phyloP scores from a whole-genome alignment of 2,329 filamentous ascomycete species.

The Blastomyces percursus region DNA sequence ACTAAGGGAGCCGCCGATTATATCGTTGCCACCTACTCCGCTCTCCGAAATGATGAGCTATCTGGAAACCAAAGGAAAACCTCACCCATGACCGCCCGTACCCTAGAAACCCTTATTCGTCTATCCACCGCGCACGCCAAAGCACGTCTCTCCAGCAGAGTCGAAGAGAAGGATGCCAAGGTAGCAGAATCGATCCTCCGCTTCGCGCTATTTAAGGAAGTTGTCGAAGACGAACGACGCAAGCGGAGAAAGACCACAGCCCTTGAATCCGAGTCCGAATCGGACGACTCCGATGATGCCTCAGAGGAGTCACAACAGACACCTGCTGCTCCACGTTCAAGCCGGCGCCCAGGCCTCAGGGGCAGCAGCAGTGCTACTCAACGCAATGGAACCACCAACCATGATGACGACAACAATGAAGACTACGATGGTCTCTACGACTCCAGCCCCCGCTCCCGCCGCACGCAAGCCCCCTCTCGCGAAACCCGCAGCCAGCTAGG shows the following conservation, averaged over 20 bases:
- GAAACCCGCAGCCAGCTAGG: conserved; percentile 29
- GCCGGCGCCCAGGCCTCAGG: conserved; percentile 18
- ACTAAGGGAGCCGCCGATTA: conserved; percentile 87
- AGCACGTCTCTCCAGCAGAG: conserved; percentile 70
- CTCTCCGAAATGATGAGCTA: conserved; percentile 88
- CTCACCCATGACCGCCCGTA: conserved; percentile 91
- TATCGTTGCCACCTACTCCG: conserved; percentile 83
- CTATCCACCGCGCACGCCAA: conserved; percentile 94
- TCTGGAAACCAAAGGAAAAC: conserved; percentile 88
- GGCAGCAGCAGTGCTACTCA: conserved; percentile 26
- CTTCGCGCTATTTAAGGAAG: conserved; percentile 95
- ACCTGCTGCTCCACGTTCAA: conserved; percentile 23
- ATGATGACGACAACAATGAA: conserved; percentile 43
- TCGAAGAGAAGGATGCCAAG: conserved; percentile 80
- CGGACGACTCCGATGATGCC: conserved; percentile 24
- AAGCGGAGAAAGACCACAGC: conserved; percentile 71
- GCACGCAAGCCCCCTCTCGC: conserved; percentile 21
- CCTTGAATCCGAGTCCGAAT: conserved; percentile 48
- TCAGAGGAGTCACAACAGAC: conserved; percentile 18
- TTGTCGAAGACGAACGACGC: conserved; percentile 64
- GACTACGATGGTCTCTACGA: conserved; percentile 46
- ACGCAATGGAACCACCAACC: conserved; percentile 37
- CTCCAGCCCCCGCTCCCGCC: conserved; percentile 38
- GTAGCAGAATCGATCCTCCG: conserved; percentile 82
- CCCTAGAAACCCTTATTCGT: conserved; percentile 95